These are phyloP conservation scores for Oidium heveae DNA, from an alignment of 2,329 filamentous ascomycete genomes.

Conservation along the genomic window DNA sequence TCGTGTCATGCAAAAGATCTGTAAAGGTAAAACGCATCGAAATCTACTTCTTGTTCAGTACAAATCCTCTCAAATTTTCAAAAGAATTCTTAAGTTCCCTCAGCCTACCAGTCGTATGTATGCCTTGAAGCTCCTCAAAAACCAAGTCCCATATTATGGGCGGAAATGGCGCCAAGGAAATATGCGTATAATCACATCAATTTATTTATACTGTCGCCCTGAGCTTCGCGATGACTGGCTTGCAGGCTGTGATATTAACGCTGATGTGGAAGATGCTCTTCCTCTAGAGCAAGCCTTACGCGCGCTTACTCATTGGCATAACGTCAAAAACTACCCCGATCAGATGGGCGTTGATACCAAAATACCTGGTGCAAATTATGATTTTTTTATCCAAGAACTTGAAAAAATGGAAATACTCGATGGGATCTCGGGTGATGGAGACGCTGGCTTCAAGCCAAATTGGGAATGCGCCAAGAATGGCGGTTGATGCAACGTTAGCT, in stretches of 20 bases:
- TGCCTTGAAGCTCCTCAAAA: slow-evolving; percentile 95
- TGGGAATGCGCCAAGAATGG: slow-evolving; percentile 10
- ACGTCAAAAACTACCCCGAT: slow-evolving; percentile 58
- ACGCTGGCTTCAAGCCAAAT: slow-evolving; percentile 9
- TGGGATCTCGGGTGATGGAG: slow-evolving; percentile 16
- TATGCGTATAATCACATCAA: slow-evolving; percentile 94
- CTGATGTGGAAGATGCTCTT: slow-evolving; percentile 76
- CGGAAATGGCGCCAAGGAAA: slow-evolving; percentile 95
- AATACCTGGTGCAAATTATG: slow-evolving; percentile 44
- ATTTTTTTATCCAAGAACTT: slow-evolving; percentile 56
- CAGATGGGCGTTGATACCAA: slow-evolving; percentile 33
- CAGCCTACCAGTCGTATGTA: slow-evolving; percentile 73
- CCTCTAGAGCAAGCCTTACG: slow-evolving; percentile 78
- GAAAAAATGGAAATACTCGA: slow-evolving; percentile 35
- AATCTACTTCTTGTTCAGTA: slow-evolving; percentile 86
- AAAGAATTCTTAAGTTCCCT: slow-evolving; percentile 75
- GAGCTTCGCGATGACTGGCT: slow-evolving; percentile 92
- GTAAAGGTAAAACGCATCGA: slow-evolving; percentile 82
- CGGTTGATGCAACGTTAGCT: slow-evolving; percentile 1
- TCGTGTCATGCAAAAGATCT: slow-evolving; percentile 91
- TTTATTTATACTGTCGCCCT: slow-evolving; percentile 80
- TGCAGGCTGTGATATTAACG: slow-evolving; percentile 71
- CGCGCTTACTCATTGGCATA: slow-evolving; percentile 84
- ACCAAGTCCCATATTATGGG: slow-evolving; percentile 91
- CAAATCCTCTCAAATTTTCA: slow-evolving; percentile 78